Percentiles rank a stretch among this genome's conserved stretches.
phyloP scores from a whole-genome alignment of 2,329 filamentous ascomycete species.

The Aschersonia sp. region DNA sequence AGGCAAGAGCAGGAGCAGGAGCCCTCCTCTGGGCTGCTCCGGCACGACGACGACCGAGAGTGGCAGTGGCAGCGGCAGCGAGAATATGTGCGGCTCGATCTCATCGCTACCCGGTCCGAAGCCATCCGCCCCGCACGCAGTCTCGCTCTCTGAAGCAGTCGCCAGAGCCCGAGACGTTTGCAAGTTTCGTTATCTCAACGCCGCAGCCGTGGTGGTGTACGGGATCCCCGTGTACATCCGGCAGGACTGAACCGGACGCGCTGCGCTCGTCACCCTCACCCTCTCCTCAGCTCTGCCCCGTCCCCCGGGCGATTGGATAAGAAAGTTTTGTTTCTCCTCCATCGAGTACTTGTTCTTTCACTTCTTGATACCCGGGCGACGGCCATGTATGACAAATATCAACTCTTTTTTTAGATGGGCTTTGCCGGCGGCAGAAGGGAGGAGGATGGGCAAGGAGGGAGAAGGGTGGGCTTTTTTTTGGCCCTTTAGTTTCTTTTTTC shows the following conservation, averaged over 20 bases:
- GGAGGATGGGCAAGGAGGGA: no score
- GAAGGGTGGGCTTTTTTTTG: no score
- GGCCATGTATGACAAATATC: not conserved
- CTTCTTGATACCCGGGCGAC: not conserved
- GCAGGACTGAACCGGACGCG: conserved; percentile 6
- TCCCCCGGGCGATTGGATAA: not conserved
- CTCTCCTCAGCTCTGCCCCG: not conserved
- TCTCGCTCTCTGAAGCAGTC: conserved; percentile 67
- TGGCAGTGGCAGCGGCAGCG: not conserved
- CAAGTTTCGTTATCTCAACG: conserved; percentile 80
- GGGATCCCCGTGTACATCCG: conserved; percentile 79
- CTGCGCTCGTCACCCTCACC: no score
- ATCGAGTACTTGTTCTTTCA: not conserved
- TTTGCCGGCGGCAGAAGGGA: no score
- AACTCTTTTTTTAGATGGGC: not conserved
- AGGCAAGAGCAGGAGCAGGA: not conserved
- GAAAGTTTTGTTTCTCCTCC: not conserved
- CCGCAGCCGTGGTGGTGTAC: conserved; percentile 86
- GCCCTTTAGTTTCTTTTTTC: no score
- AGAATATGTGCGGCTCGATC: not conserved
- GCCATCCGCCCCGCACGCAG: conserved; percentile 4
- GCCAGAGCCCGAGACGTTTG: conserved; percentile 62
- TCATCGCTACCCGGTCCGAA: not conserved
- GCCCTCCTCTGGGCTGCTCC: not conserved
- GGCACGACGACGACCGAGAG: conserved; percentile 2